These are phyloP conservation scores for Populus simonii DNA, from an alignment of 345 rosid species.

Conservation along the genomic window DNA sequence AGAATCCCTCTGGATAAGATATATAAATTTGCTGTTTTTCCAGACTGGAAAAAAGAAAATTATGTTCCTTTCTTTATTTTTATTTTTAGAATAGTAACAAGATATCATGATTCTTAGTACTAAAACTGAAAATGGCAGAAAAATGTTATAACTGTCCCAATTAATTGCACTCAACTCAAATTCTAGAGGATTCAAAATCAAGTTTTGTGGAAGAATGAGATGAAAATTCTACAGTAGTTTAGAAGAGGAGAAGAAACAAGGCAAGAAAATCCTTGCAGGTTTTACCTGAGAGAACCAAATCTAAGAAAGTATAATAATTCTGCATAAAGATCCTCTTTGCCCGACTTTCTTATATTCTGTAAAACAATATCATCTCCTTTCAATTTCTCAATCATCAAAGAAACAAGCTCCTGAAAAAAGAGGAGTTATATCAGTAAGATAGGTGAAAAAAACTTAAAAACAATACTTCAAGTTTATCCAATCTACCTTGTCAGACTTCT, in stretches of 20 bases:
- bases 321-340: constrained; percentile 82
- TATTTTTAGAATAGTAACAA: not conserved
- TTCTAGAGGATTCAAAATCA: not conserved
- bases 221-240: not conserved
- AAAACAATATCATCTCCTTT: constrained; percentile 55
- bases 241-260: not conserved
- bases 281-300: constrained; percentile 54
- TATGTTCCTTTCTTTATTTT: no score
- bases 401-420: constrained; percentile 47
- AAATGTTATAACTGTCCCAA: not conserved
- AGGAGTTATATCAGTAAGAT: not conserved
- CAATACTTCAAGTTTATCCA: constrained; percentile 1
- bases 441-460: not conserved
- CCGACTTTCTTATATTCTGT: constrained; percentile 60
- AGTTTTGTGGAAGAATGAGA: not conserved
- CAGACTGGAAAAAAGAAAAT: no score
- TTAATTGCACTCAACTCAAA: constrained; percentile 8
- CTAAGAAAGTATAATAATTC: constrained; percentile 62
- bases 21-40: not conserved
- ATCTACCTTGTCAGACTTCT: constrained; percentile 45
- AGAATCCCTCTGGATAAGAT: not conserved
- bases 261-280: not conserved
- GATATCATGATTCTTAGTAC: not conserved
- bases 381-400: constrained; percentile 59
- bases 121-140: not conserved